phyloP scores from a whole-genome alignment of 768 basidiomycete species.

The Lentinula boryana region DNA sequence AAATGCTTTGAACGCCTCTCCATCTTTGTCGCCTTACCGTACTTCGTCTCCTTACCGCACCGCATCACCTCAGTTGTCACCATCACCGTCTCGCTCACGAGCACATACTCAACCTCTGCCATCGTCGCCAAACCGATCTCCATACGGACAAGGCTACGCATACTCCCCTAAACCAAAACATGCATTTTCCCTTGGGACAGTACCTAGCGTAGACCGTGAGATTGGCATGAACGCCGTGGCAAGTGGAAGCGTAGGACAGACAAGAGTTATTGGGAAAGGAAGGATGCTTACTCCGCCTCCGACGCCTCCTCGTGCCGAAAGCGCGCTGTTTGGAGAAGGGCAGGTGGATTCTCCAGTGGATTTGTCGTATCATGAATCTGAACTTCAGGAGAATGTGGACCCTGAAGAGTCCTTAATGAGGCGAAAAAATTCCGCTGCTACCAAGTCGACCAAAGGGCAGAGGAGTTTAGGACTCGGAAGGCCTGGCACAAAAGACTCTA shows the following conservation, averaged over 20 bases:
- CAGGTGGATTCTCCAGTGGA: not conserved
- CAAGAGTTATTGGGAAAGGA: not conserved
- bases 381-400: not conserved
- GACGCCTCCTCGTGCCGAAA: not conserved
- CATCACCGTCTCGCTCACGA: not conserved
- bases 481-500: not conserved
- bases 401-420: not conserved
- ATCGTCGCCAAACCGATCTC: not conserved
- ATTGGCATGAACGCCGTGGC: not conserved
- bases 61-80: not conserved
- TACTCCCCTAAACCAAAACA: constrained; percentile 1
- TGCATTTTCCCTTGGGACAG: not conserved
- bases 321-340: not conserved
- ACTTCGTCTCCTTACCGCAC: not conserved
- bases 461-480: not conserved
- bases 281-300: constrained; percentile 5
- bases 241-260: no score
- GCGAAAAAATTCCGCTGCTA: not conserved
- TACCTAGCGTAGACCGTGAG: not conserved
- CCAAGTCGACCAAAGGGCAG: not conserved
- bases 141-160: not conserved
- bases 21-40: not conserved
- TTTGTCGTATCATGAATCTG: not conserved
- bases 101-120: not conserved
- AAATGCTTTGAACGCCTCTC: not conserved